Evolutionary conservation across 2,329 filamentous ascomycete species (phyloP).

Genomic region (Coniochaeta sp.): DNA sequence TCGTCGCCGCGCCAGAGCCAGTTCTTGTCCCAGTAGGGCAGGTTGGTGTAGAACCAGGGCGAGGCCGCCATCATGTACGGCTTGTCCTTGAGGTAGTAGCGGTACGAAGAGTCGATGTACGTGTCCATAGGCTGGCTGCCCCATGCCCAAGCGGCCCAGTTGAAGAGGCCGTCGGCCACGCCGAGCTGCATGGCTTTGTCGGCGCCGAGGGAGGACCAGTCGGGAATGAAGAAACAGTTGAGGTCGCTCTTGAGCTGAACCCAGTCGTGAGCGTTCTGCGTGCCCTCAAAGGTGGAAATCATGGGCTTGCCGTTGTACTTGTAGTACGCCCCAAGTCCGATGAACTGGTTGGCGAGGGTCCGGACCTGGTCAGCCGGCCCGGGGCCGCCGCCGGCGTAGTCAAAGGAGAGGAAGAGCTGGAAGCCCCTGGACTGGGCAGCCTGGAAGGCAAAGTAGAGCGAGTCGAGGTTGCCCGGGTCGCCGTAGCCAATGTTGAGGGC

Average conservation of each 20-base stretch:
- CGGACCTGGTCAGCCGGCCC: not conserved
- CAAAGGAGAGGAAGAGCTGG: not conserved
- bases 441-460: too few species aligned
- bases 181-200: slow-evolving; percentile 15
- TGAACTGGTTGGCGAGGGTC: not conserved
- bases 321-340: slow-evolving; percentile 8
- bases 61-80: slow-evolving; percentile 39
- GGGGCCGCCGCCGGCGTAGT: not conserved
- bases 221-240: slow-evolving; percentile 35
- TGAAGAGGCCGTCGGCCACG: slow-evolving; percentile 26
- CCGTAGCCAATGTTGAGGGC: not conserved
- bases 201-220: slow-evolving; percentile 31
- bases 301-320: slow-evolving; percentile 20
- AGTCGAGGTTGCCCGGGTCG: not conserved
- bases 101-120: slow-evolving; percentile 13
- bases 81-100: slow-evolving; percentile 20
- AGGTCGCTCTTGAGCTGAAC: slow-evolving; percentile 28
- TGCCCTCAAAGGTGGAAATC: slow-evolving; percentile 37
- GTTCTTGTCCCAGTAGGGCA: slow-evolving; percentile 28
- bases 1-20: slow-evolving; percentile 44
- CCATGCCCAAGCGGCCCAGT: slow-evolving; percentile 28
- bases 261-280: slow-evolving; percentile 33
- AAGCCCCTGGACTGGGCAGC: not conserved
- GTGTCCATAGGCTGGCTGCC: slow-evolving; percentile 14
- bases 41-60: slow-evolving; percentile 41